phyloP scores from a whole-genome alignment of 2,329 filamentous ascomycete genomes.

The Septoria linicola region DNA sequence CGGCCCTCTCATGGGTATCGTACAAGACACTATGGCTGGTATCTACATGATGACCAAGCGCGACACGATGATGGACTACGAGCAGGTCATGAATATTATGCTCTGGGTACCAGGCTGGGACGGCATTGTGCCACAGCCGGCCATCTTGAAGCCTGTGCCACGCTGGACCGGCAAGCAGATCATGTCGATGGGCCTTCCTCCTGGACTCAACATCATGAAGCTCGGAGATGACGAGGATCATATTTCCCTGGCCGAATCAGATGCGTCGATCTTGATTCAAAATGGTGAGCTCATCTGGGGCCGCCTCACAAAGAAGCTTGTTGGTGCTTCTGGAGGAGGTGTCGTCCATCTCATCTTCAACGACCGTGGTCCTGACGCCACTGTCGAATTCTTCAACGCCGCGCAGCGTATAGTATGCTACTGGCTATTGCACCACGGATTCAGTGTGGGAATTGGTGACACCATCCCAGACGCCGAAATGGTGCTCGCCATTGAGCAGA shows the following conservation, averaged over 20 bases:
- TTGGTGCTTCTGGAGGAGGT: conserved; percentile 86
- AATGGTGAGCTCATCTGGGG: conserved; percentile 88
- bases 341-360: conserved; percentile 96
- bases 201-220: conserved; percentile 75
- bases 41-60: conserved; percentile 95
- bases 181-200: conserved; percentile 86
- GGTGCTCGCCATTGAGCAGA: conserved; percentile 77
- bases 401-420: conserved; percentile 94
- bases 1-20: conserved; percentile 97
- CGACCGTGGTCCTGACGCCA: conserved; percentile 79
- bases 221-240: conserved; percentile 40
- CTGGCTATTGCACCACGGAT: conserved; percentile 93
- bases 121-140: conserved; percentile 85
- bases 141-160: conserved; percentile 88
- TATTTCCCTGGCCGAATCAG: conserved; percentile 43
- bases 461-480: conserved; percentile 88
- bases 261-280: conserved; percentile 71
- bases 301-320: conserved; percentile 86
- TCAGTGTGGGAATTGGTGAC: conserved; percentile 97
- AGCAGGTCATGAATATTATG: conserved; percentile 94
- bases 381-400: conserved; percentile 94
- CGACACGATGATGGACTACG: conserved; percentile 85
- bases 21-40: conserved; percentile 94
- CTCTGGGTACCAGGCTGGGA: conserved; percentile 99
- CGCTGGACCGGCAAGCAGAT: conserved; percentile 99